Percentiles rank a stretch among this genome's conserved stretches.
phyloP scores from a whole-genome alignment of 2,329 filamentous ascomycete species.

The Colletotrichum gigasporum region DNA sequence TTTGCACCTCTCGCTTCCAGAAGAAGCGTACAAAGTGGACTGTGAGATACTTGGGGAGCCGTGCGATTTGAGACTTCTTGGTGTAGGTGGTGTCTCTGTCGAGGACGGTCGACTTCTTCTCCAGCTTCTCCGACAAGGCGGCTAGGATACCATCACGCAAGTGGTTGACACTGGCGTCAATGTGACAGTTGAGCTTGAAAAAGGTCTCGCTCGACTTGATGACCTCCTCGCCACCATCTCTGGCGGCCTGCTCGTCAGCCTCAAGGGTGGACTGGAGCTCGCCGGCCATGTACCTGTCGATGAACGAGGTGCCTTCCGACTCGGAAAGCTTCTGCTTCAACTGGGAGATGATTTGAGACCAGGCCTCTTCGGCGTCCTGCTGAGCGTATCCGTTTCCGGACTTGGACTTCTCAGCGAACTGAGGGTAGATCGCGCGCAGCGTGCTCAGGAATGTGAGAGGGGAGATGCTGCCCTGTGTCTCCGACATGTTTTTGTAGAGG shows the following conservation, averaged over 20 bases:
- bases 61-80: slow-evolving; percentile 88
- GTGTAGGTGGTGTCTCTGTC: slow-evolving; percentile 86
- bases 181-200: slow-evolving; percentile 96
- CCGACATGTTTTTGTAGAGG: slow-evolving; percentile 88
- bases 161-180: slow-evolving; percentile 87
- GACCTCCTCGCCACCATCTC: slow-evolving; percentile 77
- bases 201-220: slow-evolving; percentile 78
- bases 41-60: slow-evolving; percentile 92
- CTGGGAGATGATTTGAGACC: slow-evolving; percentile 92
- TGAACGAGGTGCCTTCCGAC: slow-evolving; percentile 71
- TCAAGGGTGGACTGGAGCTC: slow-evolving; percentile 80
- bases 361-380: slow-evolving; percentile 98
- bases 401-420: slow-evolving; percentile 91
- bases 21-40: slow-evolving; percentile 99
- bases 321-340: slow-evolving; percentile 77
- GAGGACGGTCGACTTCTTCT: slow-evolving; percentile 85
- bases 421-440: slow-evolving; percentile 82
- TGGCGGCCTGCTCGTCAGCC: slow-evolving; percentile 84
- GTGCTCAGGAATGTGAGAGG: slow-evolving; percentile 85
- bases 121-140: slow-evolving; percentile 85
- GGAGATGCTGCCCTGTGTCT: slow-evolving; percentile 87
- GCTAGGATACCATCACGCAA: slow-evolving; percentile 87
- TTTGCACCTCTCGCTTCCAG: slow-evolving; percentile 94
- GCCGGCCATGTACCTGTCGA: slow-evolving; percentile 91
- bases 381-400: slow-evolving; percentile 90